Conservation (phyloP, 1,284 basidiomycete species). For the Laetiporus sulphureus region DNA sequence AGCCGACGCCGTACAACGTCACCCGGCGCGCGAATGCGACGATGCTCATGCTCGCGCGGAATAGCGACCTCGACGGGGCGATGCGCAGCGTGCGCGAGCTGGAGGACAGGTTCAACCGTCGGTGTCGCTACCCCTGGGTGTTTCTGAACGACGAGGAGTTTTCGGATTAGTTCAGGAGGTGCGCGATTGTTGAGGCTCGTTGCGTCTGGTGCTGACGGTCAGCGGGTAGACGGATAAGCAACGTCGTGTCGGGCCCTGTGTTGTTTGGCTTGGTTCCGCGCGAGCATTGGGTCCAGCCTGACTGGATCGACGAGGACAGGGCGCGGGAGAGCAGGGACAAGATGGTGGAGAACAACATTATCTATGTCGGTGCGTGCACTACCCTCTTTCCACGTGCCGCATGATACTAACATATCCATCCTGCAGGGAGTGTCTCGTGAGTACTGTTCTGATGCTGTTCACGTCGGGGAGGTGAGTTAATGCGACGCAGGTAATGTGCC, state of each 20-base stretch:
- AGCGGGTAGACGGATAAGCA: constrained; percentile 31
- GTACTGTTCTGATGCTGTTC: constrained; percentile 3
- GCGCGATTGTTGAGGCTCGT: constrained; percentile 8
- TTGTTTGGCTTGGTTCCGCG: constrained; percentile 43
- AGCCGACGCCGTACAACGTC: constrained; percentile 7
- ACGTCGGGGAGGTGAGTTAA: too few species aligned
- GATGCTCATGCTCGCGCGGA: constrained; percentile 51
- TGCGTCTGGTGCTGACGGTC: neutral
- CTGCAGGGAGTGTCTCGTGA: constrained; percentile 55
- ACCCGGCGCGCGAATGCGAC: constrained; percentile 27
- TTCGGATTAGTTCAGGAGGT: constrained; percentile 62
- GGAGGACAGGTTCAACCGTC: constrained; percentile 62
- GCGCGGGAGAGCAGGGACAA: constrained; percentile 63
- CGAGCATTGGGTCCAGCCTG: constrained; percentile 84
- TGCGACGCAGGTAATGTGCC: too few species aligned
- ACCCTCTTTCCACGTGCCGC: neutral
- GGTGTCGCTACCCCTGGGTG: constrained; percentile 64
- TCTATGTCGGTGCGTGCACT: constrained; percentile 67
- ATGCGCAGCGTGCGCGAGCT: constrained; percentile 49
- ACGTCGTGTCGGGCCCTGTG: constrained; percentile 31
- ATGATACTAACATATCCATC: neutral
- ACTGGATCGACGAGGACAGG: constrained; percentile 75
- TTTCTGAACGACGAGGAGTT: constrained; percentile 72
- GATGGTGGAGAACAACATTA: constrained; percentile 75
- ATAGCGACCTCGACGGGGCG: constrained; percentile 57